A percentile compares a stretch with the other conserved stretches of the same genome.
phyloP scores from a whole-genome alignment of 2,329 filamentous ascomycete species.

The Colletotrichum navitas region DNA sequence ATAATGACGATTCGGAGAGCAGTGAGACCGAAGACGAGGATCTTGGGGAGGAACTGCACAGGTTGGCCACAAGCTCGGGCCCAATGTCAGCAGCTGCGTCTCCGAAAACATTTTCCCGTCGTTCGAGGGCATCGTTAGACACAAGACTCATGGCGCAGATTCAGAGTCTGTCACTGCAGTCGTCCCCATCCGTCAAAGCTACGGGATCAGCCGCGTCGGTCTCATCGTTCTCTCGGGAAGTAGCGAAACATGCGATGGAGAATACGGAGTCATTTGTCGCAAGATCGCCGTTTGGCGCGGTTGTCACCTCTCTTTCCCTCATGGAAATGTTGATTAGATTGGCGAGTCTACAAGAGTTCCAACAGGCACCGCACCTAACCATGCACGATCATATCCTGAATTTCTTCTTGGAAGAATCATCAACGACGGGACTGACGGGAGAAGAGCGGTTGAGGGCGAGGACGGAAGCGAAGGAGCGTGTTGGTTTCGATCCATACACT shows the following conservation, averaged over 20 bases:
- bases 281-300: slow-evolving; percentile 64
- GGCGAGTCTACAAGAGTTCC: slow-evolving; percentile 89
- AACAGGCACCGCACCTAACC: slow-evolving; percentile 88
- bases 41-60: slow-evolving; percentile 46
- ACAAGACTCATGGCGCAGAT: slow-evolving; percentile 57
- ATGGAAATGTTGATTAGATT: slow-evolving; percentile 91
- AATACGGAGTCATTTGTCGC: slow-evolving; percentile 51
- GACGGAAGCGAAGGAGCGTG: slow-evolving; percentile 60
- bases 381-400: slow-evolving; percentile 91
- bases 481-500: slow-evolving; percentile 70
- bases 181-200: slow-evolving; percentile 32
- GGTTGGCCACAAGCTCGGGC: not conserved
- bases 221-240: slow-evolving; percentile 7
- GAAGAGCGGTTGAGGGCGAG: slow-evolving; percentile 59
- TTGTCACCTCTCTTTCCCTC: slow-evolving; percentile 74
- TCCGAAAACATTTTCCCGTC: slow-evolving; percentile 27
- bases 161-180: slow-evolving; percentile 54
- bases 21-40: slow-evolving; percentile 56
- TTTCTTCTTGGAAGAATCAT: slow-evolving; percentile 81
- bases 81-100: slow-evolving; percentile 19
- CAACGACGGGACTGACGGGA: slow-evolving; percentile 63
- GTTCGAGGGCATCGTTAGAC: slow-evolving; percentile 51
- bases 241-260: slow-evolving; percentile 36
- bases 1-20: slow-evolving; percentile 62
- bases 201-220: slow-evolving; percentile 14